phyloP scores from a whole-genome alignment of 2,329 filamentous ascomycete genomes.

The Drechslera avenae region DNA sequence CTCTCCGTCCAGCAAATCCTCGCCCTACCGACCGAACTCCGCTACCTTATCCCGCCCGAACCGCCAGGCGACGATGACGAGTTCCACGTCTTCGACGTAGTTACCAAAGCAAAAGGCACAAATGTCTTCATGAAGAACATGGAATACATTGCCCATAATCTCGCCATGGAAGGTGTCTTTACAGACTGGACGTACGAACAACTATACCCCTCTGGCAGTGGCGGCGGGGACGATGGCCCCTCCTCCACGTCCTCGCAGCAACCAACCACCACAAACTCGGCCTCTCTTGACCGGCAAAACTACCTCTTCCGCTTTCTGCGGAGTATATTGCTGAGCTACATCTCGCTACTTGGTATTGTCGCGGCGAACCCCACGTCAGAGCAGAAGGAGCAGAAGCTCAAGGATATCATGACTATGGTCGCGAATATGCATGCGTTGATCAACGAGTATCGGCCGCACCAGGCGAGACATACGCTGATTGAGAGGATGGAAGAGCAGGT shows the following conservation, averaged over 20 bases:
- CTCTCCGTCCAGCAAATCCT: conserved; percentile 37
- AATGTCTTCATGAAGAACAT: conserved; percentile 36
- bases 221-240: conserved; percentile 32
- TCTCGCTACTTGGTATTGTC: conserved; percentile 79
- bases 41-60: conserved; percentile 78
- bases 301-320: conserved; percentile 80
- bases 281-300: conserved; percentile 57
- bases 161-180: conserved; percentile 57
- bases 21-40: conserved; percentile 71
- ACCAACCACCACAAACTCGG: conserved; percentile 51
- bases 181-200: conserved; percentile 73
- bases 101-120: conserved; percentile 52
- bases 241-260: background rate
- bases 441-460: conserved; percentile 92
- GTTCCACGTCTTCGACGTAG: conserved; percentile 75
- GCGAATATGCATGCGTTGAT: conserved; percentile 92
- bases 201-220: conserved; percentile 60
- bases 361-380: conserved; percentile 67
- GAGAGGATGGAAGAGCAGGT: conserved; percentile 85
- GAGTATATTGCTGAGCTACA: conserved; percentile 83
- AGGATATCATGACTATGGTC: conserved; percentile 79
- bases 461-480: conserved; percentile 86
- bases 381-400: conserved; percentile 71
- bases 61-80: conserved; percentile 69
- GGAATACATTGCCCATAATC: conserved; percentile 34